Conservation (phyloP, 164 flowering plant genomes). For the Magnolia sinica region DNA sequence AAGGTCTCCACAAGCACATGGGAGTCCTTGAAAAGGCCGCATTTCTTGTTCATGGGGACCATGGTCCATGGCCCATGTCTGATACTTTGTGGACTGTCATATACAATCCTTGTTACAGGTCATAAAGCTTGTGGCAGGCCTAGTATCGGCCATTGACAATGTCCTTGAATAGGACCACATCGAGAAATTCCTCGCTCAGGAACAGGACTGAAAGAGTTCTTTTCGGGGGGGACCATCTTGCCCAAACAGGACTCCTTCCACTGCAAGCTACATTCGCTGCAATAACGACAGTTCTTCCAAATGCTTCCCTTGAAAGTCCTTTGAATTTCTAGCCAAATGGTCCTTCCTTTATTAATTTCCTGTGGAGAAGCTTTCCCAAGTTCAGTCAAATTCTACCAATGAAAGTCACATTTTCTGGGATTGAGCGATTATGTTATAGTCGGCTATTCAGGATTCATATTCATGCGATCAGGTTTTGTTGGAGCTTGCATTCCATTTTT, state of each 20-base stretch:
- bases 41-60: constrained; percentile 1
- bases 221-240: background rate
- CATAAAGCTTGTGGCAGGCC: background rate
- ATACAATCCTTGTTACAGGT: background rate
- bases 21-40: background rate
- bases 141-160: background rate
- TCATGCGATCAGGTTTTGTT: background rate
- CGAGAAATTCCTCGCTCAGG: background rate
- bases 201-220: background rate
- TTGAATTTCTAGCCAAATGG: background rate
- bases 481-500: background rate
- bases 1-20: background rate
- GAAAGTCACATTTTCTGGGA: background rate
- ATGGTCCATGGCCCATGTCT: constrained; percentile 6
- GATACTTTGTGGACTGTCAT: background rate
- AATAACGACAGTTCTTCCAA: background rate
- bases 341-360: background rate
- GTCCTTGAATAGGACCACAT: constrained; percentile 3
- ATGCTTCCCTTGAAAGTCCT: background rate
- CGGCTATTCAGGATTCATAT: background rate
- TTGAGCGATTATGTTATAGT: background rate
- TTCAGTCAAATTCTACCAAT: background rate
- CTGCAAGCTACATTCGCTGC: background rate
- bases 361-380: background rate
- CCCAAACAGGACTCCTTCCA: background rate